A percentile compares a stretch with the other conserved stretches of the same genome.
Conservation (phyloP, 2,329 filamentous ascomycete genomes). For the Aspergillus ochraceus region DNA sequence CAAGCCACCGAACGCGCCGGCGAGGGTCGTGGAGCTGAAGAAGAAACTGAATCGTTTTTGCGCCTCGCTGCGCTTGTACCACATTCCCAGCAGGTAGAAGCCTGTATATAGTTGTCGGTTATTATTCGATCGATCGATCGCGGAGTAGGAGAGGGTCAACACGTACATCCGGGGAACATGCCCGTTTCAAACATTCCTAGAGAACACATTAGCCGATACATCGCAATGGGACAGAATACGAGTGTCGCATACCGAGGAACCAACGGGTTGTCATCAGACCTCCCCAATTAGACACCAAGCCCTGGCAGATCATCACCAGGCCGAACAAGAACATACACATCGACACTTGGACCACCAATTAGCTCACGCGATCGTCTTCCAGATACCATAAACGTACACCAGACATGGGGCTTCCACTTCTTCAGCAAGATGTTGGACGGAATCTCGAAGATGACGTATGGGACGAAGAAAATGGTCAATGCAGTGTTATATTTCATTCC, state of each 20-base stretch:
- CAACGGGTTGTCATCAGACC: slow-evolving; percentile 79
- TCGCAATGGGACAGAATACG: neutral
- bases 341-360: slow-evolving; percentile 50
- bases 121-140: neutral
- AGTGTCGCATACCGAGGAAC: slow-evolving; percentile 60
- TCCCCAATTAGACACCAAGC: slow-evolving; percentile 73
- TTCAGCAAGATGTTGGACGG: slow-evolving; percentile 74
- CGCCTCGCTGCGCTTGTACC: slow-evolving; percentile 81
- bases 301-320: slow-evolving; percentile 72
- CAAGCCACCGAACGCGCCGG: slow-evolving; percentile 63
- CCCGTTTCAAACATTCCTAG: slow-evolving; percentile 67
- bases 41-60: slow-evolving; percentile 94
- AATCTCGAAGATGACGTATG: slow-evolving; percentile 67
- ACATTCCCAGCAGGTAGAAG: slow-evolving; percentile 71
- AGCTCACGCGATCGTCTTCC: neutral
- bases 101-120: neutral
- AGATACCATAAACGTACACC: slow-evolving; percentile 48
- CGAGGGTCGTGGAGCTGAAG: slow-evolving; percentile 70
- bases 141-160: slow-evolving; percentile 19
- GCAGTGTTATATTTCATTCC: slow-evolving; percentile 69
- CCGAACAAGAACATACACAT: slow-evolving; percentile 85
- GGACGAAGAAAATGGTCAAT: slow-evolving; percentile 78
- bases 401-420: slow-evolving; percentile 64
- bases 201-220: neutral
- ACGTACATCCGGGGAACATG: slow-evolving; percentile 66